Base-by-base conservation (phyloP, 805 yeast species). In the Zygoascus ofunaensis region DNA sequence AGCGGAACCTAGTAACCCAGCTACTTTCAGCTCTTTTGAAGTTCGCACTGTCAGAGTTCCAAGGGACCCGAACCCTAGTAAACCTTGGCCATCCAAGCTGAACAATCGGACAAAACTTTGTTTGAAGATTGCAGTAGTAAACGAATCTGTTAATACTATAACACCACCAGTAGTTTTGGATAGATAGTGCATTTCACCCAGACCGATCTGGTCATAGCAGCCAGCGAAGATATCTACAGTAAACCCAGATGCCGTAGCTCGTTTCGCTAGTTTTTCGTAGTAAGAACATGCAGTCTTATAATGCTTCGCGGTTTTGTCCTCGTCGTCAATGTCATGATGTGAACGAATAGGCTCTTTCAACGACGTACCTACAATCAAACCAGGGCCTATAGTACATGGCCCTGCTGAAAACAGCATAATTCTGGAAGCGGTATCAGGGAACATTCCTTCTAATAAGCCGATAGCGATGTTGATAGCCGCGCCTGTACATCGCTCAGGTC, bases 191-290 rank as follows among this genome's bases (percentile, higher is more conserved):
- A 89, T 87, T 68, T 89, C 97, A 54, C 79, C 80, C 71, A 89
- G 76, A 59, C 97, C 97, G 46, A 87, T 80, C 71, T 89, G 97
- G 66, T 89, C 97, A 63, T 86, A 87, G 69, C 95, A 87, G 48
- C 96, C 96, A 20, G 94, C 95, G 64, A 85, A 87, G 37, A 89
- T 76, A 63, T 87, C 95, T 46, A 89, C 79, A 21, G 87, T 76
- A 56, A 83, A 90, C n/a, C 86, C 84, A 50, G 76, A 74, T 18
- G 68, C 66, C 44, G 87, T 74, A 36, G 86, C 84, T 55, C 79
- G 79, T 32, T 76, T 72, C 23, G 92, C 83, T 39, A 89, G 61
- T 28, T 71, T 68, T 50, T 82, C 87, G 63, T 87, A 89, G 58
- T 76, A 87, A 60, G 83, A 79, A 53, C 72, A 74, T 4, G 95